Conservation (phyloP, 2,329 filamentous ascomycete species). For the Trichoderma sp. region DNA sequence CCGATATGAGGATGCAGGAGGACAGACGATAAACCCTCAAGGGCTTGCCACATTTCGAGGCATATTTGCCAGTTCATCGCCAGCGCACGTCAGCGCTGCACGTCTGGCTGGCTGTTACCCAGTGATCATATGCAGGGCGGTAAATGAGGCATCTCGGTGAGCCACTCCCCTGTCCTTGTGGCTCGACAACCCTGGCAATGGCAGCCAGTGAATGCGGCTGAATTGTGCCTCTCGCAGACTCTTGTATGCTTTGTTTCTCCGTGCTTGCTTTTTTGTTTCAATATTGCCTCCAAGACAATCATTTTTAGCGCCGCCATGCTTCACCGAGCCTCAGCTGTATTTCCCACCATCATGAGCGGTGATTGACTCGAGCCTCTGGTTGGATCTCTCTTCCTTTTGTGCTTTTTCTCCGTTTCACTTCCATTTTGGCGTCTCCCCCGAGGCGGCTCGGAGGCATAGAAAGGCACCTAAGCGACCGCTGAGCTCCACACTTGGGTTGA, state of each 20-base stretch:
- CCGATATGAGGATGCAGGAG: conserved; percentile 10
- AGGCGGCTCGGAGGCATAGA: conserved; percentile 5
- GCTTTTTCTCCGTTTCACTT: not conserved
- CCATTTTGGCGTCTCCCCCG: not conserved
- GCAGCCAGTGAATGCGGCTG: not conserved
- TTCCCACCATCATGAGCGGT: not conserved
- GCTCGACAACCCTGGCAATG: not conserved
- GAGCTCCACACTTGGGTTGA: conserved; percentile 23
- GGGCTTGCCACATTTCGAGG: conserved; percentile 19
- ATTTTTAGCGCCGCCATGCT: not conserved
- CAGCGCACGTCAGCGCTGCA: conserved; percentile 19
- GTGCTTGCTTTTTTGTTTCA: not conserved
- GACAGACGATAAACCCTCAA: not conserved
- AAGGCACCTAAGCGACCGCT: conserved; percentile 14
- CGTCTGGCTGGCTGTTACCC: conserved; percentile 5
- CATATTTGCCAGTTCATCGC: conserved; percentile 19
- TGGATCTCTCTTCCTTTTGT: not conserved
- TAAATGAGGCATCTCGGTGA: conserved; percentile 21
- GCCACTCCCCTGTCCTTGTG: conserved; percentile 3
- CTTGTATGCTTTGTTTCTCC: not conserved
- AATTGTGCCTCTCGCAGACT: not conserved
- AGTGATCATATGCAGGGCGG: conserved; percentile 14
- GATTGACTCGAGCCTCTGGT: not conserved
- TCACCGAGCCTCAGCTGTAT: not conserved
- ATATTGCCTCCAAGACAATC: not conserved